Evolutionary conservation across 2,329 filamentous ascomycete species (phyloP).

Genomic region (Boeremia lycopersici): DNA sequence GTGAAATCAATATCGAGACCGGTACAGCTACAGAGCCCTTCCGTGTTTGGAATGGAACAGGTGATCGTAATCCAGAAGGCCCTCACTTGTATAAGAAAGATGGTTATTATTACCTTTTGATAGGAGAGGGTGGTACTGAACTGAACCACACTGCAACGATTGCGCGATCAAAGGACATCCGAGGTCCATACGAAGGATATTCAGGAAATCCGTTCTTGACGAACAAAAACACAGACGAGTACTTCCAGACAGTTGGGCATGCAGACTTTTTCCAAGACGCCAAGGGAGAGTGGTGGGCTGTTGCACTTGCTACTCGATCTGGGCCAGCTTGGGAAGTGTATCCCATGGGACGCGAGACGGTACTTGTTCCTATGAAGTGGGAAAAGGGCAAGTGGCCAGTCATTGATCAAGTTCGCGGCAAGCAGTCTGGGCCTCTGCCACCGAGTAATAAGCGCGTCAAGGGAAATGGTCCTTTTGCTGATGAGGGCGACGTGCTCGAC

Average conservation of each 20-base stretch:
- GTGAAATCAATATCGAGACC: constrained; percentile 42
- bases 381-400: constrained; percentile 51
- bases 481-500: constrained; percentile 52
- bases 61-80: constrained; percentile 38
- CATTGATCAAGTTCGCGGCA: constrained; percentile 46
- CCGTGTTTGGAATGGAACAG: constrained; percentile 48
- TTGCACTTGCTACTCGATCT: constrained; percentile 31
- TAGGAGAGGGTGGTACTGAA: constrained; percentile 45
- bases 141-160: constrained; percentile 31
- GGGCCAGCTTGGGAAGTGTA: constrained; percentile 18
- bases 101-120: constrained; percentile 18
- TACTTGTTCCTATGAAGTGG: constrained; percentile 35
- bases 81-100: constrained; percentile 48
- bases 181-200: constrained; percentile 44
- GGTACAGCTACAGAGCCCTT: constrained; percentile 30
- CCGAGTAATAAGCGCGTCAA: constrained; percentile 39
- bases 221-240: constrained; percentile 36
- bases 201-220: constrained; percentile 35
- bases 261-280: constrained; percentile 37
- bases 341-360: constrained; percentile 39
- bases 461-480: constrained; percentile 48
- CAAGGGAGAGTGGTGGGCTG: constrained; percentile 33
- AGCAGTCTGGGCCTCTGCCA: constrained; percentile 53
- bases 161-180: constrained; percentile 38
- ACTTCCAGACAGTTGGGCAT: constrained; percentile 42